Evolutionary conservation across 1,139 yeast species (phyloP), one percentile per base, ranked within the genome.

Genomic region (Saccharomyces uvarum): DNA sequence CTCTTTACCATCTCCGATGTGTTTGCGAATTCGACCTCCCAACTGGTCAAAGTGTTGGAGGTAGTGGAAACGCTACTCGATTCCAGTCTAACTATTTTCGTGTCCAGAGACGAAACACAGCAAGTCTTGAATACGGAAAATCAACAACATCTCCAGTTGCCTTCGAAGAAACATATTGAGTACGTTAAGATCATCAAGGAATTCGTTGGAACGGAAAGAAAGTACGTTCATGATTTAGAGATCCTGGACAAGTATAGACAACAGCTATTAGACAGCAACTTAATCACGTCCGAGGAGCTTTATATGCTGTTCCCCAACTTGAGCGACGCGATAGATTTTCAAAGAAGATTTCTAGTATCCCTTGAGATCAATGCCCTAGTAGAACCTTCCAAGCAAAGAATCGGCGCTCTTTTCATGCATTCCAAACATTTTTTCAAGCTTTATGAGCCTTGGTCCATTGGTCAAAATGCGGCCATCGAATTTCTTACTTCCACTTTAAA

Each of bases 1-100:
- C 76, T 91, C 70, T 91, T 93, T 71, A 89, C 97, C 32, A 88
- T 93, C 54, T 86, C 96, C 21, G 88, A 89, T 70, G 95, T 91
- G 1, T 91, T 89, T 65, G 81, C 89, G 54, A 93, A 88, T 62
- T 83, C 82, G 59, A 86, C 97, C 5, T 82, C 83, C 57, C 96
- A 87, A 64, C 75, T 95, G 48, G 68, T 89, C 51, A 85, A 83
- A 66, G 86, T 89, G 31, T 76, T 89, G 27, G 78, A 77, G 50
- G 89, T 88, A 0, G 86, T 89, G n/a, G 78, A 78, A 53, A 75
- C 81, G 52, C 77, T 89, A 28, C 74, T 85, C 56, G 81, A 82
- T 57, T 66, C 79, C 48, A 78, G 78, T 48, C 78, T 81, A 5
- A 70, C 69, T 21, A 71, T 74, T 52, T 72, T 73, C 52, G 68